phyloP scores from a whole-genome alignment of 2,329 filamentous ascomycete genomes.

The Colletotrichum eremochloae region DNA sequence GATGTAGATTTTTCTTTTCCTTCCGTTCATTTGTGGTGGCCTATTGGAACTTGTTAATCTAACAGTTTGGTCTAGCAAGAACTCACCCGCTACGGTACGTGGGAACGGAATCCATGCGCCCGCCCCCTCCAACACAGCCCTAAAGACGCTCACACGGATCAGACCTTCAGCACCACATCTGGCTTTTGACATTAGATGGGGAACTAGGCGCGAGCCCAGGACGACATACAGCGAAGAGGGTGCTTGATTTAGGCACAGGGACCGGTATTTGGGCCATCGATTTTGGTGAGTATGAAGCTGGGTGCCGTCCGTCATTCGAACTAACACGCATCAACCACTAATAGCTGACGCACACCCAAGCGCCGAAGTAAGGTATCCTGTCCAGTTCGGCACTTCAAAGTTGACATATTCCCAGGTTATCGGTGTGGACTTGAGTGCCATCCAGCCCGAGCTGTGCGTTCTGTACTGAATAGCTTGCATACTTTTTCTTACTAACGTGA shows the following conservation, averaged over 20 bases:
- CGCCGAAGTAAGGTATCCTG: constrained; percentile 43
- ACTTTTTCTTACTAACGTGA: background rate
- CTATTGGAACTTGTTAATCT: background rate
- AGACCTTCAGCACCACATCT: constrained; percentile 55
- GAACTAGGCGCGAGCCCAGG: constrained; percentile 48
- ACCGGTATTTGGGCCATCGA: constrained; percentile 62
- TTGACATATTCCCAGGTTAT: constrained; percentile 46
- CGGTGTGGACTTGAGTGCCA: constrained; percentile 58
- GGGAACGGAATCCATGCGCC: background rate
- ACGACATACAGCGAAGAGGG: constrained; percentile 45
- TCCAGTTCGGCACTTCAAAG: too few relatives aligned
- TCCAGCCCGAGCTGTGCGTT: constrained; percentile 53
- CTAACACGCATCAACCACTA: constrained; percentile 16
- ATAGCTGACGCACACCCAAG: constrained; percentile 50
- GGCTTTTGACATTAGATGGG: constrained; percentile 49
- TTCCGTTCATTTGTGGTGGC: background rate
- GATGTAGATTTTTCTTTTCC: constrained; percentile 40
- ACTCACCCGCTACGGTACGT: constrained; percentile 47
- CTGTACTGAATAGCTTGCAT: too few relatives aligned
- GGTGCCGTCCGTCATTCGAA: constrained; percentile 23
- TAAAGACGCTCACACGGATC: background rate
- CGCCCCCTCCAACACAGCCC: background rate
- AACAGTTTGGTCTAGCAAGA: constrained; percentile 44
- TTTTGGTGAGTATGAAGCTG: constrained; percentile 48
- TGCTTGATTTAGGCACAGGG: constrained; percentile 63